Base-by-base conservation (phyloP, 1,284 basidiomycete genomes). In the Leccinum pseudoinsigne region DNA sequence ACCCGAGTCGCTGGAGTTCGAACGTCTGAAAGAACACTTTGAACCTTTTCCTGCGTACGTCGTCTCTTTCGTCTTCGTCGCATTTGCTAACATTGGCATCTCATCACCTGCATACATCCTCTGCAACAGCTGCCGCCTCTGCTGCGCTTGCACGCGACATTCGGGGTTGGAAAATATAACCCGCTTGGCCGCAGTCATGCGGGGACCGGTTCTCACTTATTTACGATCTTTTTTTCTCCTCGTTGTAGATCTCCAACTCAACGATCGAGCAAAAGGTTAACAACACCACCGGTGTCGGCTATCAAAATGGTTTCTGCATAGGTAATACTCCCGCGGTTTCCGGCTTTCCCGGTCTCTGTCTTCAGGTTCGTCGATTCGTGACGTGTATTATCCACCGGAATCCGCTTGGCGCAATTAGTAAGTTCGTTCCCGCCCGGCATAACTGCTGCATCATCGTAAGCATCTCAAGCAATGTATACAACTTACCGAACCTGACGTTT, bases 11-110 rank as follows among this genome's bases (percentile, higher is more conserved):
- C 81, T 92, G 67, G 95, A 97, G 76, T 96, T 97, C 74, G 95
- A 98, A 70, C 86, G 88, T 64, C 77, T 98, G 71, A 95, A 96
- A 79, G 94, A 96, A 70, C 95, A 97, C 78, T 94, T 97, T 79
- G 95, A 97, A 74, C 90, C 92, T 61, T 91, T 93, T 81, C 31
- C 81, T 88, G 79, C 89, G 89, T 82, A 84, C 89, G 82, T 87
- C 91, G 66, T 82, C 85, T 64, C 80, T 85, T 74, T 86, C 88
- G 71, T 84, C 88, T 78, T 86, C 86, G 74, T 80, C 82, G 72
- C 79, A 83, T 75, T 78, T 77, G 64, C 76, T 75, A 62, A 65
- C 74, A 66, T 67, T 71, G 51, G 71, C 81, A 75, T 85, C 86
- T 79, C 87, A 88, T 79, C 85, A 86, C 76, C 77, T 84, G 76